Evolutionary conservation across 192 early-diverging fungal genomes (phyloP), one percentile per base, ranked within the genome.

Genomic region (Allomyces arbusculus): DNA sequence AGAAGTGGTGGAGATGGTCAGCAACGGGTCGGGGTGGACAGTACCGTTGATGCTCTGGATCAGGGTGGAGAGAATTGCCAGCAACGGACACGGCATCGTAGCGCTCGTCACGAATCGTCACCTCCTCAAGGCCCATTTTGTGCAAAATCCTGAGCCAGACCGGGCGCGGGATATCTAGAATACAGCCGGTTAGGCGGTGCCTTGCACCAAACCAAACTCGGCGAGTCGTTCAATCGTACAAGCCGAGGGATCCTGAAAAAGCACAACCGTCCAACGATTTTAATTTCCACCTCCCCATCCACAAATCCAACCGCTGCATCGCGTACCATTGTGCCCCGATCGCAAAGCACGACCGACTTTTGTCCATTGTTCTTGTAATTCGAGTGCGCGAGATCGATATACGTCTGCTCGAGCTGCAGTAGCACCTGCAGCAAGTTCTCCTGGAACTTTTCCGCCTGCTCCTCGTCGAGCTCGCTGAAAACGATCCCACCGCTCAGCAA

Each of bases 311-410:
- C 5, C 7, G 33, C 33, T 0, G 33, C 33, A 40, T 3, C 11
- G 19, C 40, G 20, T 24, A 26, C 66, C 33, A 45, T 43, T 25
- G 24, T 66, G 50, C 55, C 24, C 28, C 33, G 61, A 72, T 69
- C 76, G 65, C 74, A 76, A 16, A 77, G 73, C 20, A 77, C 64
- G 43, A 77, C 68, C n/a, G 76, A 69, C 64, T 77, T 77, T 33
- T 73, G 65, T 2, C 76, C 76, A 10, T 67, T 61, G 55, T 73
- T 64, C 11, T 69, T 69, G 16, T n/a, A 58, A 58, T 71, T 75
- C 63, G 73, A 63, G 64, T 65, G 69, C 10, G 70, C 76, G 24
- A 77, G 68, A 58, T 75, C 68, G 26, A 74, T 72, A 44, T 70
- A 77, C 3, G 76, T 74, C 50, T 77, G 71, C 66, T 77, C 70